Conservation (phyloP, 2,329 filamentous ascomycete genomes). For the Apiospora kogelbergensis region DNA sequence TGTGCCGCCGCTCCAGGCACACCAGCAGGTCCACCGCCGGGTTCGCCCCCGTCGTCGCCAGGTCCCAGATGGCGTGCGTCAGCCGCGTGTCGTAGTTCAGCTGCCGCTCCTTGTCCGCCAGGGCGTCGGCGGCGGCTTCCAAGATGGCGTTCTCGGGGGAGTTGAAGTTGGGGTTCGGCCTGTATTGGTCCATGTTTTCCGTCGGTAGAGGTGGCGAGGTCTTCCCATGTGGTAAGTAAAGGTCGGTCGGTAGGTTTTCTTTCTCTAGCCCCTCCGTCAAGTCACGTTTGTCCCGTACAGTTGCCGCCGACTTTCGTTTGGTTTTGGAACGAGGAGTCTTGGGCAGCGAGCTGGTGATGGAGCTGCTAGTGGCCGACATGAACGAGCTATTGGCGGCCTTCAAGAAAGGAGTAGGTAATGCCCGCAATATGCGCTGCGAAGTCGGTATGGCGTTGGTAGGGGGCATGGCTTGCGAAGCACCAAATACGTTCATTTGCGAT, state of each 20-base stretch:
- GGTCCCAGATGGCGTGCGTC: constrained; percentile 91
- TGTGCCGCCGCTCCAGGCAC: constrained; percentile 85
- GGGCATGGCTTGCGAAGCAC: constrained; percentile 69
- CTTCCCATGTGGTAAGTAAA: neutral
- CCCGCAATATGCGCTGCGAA: constrained; percentile 85
- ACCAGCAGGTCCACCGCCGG: constrained; percentile 91
- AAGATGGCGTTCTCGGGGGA: constrained; percentile 34
- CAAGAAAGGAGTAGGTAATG: constrained; percentile 84
- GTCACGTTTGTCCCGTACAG: constrained; percentile 34
- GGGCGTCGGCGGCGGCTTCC: constrained; percentile 57
- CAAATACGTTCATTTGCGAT: constrained; percentile 82
- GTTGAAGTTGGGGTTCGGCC: constrained; percentile 28
- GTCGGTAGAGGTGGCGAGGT: constrained; percentile 30
- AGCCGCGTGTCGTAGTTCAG: constrained; percentile 78
- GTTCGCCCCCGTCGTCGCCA: constrained; percentile 88
- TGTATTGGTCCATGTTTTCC: constrained; percentile 52
- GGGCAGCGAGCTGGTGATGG: constrained; percentile 75
- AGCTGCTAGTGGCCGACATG: constrained; percentile 87
- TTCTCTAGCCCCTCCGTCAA: constrained; percentile 44
- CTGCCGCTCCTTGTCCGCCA: constrained; percentile 71
- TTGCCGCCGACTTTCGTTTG: constrained; percentile 56
- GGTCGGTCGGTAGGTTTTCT: constrained; percentile 41
- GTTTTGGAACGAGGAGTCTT: constrained; percentile 58
- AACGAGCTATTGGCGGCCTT: constrained; percentile 96
- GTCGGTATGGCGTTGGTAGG: constrained; percentile 87